Evolutionary conservation across 345 rosid genomes (phyloP).

Genomic region (Punica granatum): DNA sequence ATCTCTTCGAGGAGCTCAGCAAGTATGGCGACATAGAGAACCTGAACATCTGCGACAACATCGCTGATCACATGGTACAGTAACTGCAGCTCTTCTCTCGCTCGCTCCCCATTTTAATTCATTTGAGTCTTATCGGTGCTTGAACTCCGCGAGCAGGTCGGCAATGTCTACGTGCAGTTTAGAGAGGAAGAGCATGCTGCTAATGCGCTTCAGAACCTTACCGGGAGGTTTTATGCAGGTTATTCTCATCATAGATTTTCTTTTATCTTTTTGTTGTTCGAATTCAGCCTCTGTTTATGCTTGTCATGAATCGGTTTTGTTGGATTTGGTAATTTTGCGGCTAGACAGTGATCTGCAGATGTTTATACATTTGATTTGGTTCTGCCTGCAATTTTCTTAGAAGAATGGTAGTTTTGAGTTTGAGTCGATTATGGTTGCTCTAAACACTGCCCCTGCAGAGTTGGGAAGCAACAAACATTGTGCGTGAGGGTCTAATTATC

Average conservation of each 20-base stretch:
- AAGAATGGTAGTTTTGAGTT: background rate
- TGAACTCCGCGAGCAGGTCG: slow-evolving; percentile 26
- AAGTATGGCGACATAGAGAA: slow-evolving; percentile 45
- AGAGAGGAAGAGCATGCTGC: slow-evolving; percentile 62
- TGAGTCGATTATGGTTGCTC: background rate
- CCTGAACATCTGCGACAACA: slow-evolving; percentile 48
- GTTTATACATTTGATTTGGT: background rate
- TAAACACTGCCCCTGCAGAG: background rate
- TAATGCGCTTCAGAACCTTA: slow-evolving; percentile 32
- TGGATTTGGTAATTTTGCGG: too few relatives aligned
- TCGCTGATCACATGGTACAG: slow-evolving; percentile 51
- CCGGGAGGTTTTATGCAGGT: slow-evolving; percentile 49
- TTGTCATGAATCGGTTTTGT: background rate
- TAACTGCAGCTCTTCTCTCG: background rate
- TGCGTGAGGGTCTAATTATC: background rate
- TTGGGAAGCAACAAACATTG: background rate
- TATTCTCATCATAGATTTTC: background rate
- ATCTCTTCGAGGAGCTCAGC: slow-evolving; percentile 47
- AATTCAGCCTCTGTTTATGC: background rate
- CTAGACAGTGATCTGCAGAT: too few relatives aligned
- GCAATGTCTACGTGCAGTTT: slow-evolving; percentile 55
- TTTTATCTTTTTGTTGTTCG: background rate
- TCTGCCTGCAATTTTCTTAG: background rate
- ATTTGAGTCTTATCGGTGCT: background rate
- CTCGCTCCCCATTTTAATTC: background rate